Evolutionary conservation across 805 yeast genomes (phyloP).

Genomic region (Candida sakaeoensis): DNA sequence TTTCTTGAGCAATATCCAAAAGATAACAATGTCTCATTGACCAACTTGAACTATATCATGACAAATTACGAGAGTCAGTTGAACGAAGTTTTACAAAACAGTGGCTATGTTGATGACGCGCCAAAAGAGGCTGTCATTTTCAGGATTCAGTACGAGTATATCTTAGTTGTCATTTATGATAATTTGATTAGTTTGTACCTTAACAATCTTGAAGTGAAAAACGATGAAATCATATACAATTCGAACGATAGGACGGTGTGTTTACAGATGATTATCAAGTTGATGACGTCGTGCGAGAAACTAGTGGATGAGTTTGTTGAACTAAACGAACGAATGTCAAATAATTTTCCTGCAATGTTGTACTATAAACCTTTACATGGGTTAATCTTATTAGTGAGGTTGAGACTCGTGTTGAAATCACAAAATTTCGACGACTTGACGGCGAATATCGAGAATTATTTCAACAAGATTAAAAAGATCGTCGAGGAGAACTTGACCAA

Average conservation of each 20-base stretch:
- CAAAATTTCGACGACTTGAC: slow-evolving; percentile 24
- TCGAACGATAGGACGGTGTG: slow-evolving; percentile 26
- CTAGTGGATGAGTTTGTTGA: slow-evolving; percentile 43
- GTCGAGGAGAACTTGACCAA: slow-evolving; percentile 17
- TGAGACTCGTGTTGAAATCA: slow-evolving; percentile 43
- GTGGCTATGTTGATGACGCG: slow-evolving; percentile 28
- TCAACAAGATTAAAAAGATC: slow-evolving; percentile 14
- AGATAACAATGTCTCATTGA: slow-evolving; percentile 1
- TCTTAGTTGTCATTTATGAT: slow-evolving; percentile 50
- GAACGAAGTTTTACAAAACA: slow-evolving; percentile 37
- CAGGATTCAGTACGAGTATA: slow-evolving; percentile 47
- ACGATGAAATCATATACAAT: slow-evolving; percentile 6
- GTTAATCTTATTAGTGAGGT: slow-evolving; percentile 44
- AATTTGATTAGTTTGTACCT: slow-evolving; percentile 42
- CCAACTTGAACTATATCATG: slow-evolving; percentile 23
- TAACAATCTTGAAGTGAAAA: slow-evolving; percentile 1
- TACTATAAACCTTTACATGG: slow-evolving; percentile 54
- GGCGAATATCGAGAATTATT: slow-evolving; percentile 20
- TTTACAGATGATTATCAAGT: slow-evolving; percentile 34
- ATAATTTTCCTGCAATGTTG: slow-evolving; percentile 47
- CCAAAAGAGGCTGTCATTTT: slow-evolving; percentile 38
- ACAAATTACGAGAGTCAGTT: slow-evolving; percentile 39
- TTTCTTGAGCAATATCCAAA: slow-evolving; percentile 19
- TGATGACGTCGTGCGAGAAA: slow-evolving; percentile 45
- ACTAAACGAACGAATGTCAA: slow-evolving; percentile 32